phyloP scores from a whole-genome alignment of 305 asterid species.

The Fraxinus ornus region DNA sequence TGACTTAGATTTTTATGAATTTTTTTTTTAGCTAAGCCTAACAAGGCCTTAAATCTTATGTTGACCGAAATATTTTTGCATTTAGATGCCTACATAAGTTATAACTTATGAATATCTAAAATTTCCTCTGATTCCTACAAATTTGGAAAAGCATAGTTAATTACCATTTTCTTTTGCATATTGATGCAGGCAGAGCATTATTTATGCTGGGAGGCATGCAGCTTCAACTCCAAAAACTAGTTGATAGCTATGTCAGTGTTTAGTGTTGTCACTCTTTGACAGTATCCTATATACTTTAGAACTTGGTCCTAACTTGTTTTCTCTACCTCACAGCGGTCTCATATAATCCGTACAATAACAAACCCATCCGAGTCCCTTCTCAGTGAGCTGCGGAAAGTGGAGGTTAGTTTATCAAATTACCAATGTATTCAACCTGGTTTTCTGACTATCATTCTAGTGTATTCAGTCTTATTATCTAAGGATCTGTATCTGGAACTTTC shows the following conservation, averaged over 20 bases:
- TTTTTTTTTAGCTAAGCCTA: background rate
- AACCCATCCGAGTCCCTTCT: constrained; percentile 96
- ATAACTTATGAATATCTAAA: background rate
- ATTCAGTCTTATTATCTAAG: background rate
- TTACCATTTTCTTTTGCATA: constrained; percentile 14
- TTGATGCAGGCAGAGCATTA: constrained; percentile 67
- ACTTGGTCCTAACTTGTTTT: constrained; percentile 33
- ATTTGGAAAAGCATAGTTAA: constrained; percentile 12
- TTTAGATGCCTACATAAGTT: background rate
- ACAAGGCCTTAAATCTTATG: background rate
- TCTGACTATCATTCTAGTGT: background rate
- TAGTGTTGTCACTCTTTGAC: constrained; percentile 22
- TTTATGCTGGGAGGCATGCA: constrained; percentile 69
- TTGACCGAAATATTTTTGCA: background rate
- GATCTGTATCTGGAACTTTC: background rate
- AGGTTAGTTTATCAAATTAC: constrained; percentile 47
- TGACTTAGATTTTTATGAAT: too few relatives aligned
- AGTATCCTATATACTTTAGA: constrained; percentile 13
- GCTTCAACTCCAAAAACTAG: constrained; percentile 83
- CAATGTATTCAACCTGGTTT: constrained; percentile 1
- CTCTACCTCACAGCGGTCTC: constrained; percentile 64
- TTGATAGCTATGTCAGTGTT: constrained; percentile 69
- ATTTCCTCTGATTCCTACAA: background rate
- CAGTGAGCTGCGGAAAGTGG: constrained; percentile 91
- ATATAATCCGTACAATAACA: constrained; percentile 72